These are phyloP conservation scores for Fomitopsis serialis DNA, from an alignment of 768 basidiomycete species.

Conservation along the genomic window DNA sequence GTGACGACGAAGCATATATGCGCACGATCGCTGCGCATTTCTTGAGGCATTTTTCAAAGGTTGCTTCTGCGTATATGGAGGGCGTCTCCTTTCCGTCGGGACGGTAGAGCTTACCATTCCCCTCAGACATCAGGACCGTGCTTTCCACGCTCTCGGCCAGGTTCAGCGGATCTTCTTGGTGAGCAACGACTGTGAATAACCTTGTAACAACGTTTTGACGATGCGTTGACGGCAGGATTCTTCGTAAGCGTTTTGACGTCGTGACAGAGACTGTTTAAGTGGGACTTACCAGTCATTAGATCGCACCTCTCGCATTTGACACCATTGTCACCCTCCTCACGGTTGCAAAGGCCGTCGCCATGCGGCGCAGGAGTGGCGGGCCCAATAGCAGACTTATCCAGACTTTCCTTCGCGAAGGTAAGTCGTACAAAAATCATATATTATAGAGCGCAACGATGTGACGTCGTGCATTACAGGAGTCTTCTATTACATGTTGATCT, in stretches of 20 bases:
- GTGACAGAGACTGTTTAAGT: neutral
- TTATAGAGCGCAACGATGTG: neutral
- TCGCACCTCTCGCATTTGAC: conserved; percentile 78
- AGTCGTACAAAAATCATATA: conserved; percentile 5
- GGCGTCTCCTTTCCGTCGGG: neutral
- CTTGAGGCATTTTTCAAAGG: neutral
- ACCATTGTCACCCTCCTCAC: conserved; percentile 80
- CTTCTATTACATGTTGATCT: conserved; percentile 82
- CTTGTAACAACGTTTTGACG: neutral
- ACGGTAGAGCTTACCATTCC: neutral
- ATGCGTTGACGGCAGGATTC: conserved; percentile 13
- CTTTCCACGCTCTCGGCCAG: conserved; percentile 77
- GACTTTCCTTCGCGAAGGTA: conserved; percentile 80
- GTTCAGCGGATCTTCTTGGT: conserved; percentile 81
- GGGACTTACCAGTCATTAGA: conserved; percentile 33
- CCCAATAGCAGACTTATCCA: conserved; percentile 77
- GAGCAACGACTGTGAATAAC: no score
- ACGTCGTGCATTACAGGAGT: conserved; percentile 41
- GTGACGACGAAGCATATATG: neutral
- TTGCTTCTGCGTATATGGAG: conserved; percentile 1
- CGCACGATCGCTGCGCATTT: neutral
- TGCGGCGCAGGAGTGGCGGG: conserved; percentile 69
- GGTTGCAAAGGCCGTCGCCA: conserved; percentile 71
- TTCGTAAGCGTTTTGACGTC: conserved; percentile 12
- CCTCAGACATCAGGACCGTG: conserved; percentile 57